Percentiles rank a stretch among this genome's conserved stretches.
phyloP scores from a whole-genome alignment of 371 early-diverging fungal genomes.

The Circinella minor region DNA sequence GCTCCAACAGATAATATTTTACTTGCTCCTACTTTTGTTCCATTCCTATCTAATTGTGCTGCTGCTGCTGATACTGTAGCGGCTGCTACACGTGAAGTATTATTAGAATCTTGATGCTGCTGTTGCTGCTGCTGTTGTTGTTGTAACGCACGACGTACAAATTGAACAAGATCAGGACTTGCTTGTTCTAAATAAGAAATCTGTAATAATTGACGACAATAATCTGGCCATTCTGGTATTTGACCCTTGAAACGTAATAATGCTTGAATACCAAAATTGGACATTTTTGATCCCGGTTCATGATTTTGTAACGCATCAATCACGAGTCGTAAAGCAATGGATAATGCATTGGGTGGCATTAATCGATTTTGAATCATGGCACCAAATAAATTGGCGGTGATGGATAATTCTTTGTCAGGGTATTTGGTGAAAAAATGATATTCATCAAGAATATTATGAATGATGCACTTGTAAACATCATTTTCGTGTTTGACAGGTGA shows the following conservation, averaged over 20 bases:
- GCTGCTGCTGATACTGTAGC: not conserved
- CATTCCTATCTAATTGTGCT: not conserved
- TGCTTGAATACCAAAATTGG: conserved; percentile 89
- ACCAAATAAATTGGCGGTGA: conserved; percentile 91
- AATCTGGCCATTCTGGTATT: conserved; percentile 90
- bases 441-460: conserved; percentile 91
- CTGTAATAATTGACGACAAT: conserved; percentile 80
- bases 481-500: conserved; percentile 72
- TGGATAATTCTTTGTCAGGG: conserved; percentile 90
- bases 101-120: conserved; percentile 3
- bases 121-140: conserved; percentile 9
- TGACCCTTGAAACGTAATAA: conserved; percentile 82
- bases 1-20: conserved; percentile 6
- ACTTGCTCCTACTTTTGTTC: conserved; percentile 21
- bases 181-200: conserved; percentile 79
- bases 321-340: conserved; percentile 83
- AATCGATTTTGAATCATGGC: conserved; percentile 85
- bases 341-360: conserved; percentile 74
- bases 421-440: conserved; percentile 93
- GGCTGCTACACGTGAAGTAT: conserved; percentile 23
- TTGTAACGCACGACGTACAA: conserved; percentile 27
- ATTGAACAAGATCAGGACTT: conserved; percentile 75
- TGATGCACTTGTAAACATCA: conserved; percentile 83
- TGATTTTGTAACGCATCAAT: conserved; percentile 81
- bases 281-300: conserved; percentile 81